Evolutionary conservation across 2,329 filamentous ascomycete genomes (phyloP).

Genomic region (Ceratocystis albifundus): DNA sequence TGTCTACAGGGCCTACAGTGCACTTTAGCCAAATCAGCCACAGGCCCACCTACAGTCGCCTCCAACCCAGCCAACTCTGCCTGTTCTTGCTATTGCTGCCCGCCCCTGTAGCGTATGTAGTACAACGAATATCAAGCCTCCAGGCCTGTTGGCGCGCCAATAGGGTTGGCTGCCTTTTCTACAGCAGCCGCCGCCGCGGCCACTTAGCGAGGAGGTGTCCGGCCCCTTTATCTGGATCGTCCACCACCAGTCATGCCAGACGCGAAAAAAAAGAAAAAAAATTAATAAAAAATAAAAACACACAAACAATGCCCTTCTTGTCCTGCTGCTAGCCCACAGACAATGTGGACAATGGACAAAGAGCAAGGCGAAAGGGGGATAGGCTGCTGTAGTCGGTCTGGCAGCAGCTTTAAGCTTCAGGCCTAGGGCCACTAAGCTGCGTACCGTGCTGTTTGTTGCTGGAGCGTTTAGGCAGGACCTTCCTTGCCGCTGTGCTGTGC

Average conservation of each 20-base stretch:
- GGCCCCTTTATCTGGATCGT: no score
- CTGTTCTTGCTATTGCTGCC: not conserved
- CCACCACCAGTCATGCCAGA: not conserved
- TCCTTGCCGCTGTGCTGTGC: not conserved
- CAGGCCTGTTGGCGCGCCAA: not conserved
- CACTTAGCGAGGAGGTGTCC: no score
- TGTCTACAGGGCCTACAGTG: constrained; percentile 3
- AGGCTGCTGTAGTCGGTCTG: no score
- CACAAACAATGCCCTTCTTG: not conserved
- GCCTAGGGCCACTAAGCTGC: no score
- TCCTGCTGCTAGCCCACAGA: not conserved
- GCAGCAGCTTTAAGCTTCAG: no score
- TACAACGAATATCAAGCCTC: not conserved
- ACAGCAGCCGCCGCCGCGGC: not conserved
- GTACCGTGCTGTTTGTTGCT: no score
- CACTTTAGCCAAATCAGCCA: not conserved
- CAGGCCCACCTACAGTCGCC: not conserved
- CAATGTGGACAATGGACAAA: not conserved
- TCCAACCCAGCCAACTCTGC: not conserved
- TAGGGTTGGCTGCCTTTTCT: not conserved
- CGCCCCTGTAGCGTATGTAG: not conserved
- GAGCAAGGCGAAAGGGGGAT: not conserved
- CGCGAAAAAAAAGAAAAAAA: not conserved
- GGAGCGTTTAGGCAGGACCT: not conserved
- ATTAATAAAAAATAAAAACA: constrained; percentile 3